These are phyloP conservation scores for Scedosporium boydii DNA, from an alignment of 2,329 filamentous ascomycete genomes.

Conservation along the genomic window DNA sequence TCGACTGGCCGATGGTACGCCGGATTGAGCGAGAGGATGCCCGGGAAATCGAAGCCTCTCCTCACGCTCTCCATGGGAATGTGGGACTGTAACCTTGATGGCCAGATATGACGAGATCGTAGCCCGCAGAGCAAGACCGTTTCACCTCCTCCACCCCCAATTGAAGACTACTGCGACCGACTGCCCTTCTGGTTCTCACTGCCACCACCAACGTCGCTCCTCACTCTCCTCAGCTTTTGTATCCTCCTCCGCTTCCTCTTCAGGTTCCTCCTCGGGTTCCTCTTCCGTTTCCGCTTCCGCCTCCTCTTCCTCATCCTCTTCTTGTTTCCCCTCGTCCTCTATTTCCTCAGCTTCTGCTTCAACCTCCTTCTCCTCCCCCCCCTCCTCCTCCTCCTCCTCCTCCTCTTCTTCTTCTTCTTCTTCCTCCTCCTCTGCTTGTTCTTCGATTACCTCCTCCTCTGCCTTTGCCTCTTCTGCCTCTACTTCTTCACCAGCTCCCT, in stretches of 20 bases:
- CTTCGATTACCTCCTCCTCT: background rate
- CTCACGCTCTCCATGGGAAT: background rate
- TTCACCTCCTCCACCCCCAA: background rate
- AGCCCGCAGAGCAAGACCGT: background rate
- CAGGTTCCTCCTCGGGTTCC: conserved; percentile 3
- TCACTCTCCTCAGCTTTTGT: background rate
- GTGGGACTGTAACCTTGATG: background rate
- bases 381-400: background rate
- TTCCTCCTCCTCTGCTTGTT: background rate
- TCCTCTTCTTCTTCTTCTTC: background rate
- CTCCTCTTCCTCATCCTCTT: background rate
- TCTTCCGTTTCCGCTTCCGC: background rate
- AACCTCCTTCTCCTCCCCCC: background rate
- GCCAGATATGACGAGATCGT: background rate
- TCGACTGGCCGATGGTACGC: background rate
- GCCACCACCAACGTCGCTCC: background rate
- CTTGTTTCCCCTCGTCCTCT: background rate
- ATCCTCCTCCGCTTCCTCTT: conserved; percentile 1
- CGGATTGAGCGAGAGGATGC: background rate
- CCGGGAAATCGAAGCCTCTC: background rate
- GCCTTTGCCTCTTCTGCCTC: background rate
- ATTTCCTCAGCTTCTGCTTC: background rate
- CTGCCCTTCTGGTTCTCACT: background rate
- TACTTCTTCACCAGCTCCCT: background rate
- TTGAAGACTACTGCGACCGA: background rate